Evolutionary conservation across 2,329 filamentous ascomycete species (phyloP).

Genomic region (Setomelanomma holmii): DNA sequence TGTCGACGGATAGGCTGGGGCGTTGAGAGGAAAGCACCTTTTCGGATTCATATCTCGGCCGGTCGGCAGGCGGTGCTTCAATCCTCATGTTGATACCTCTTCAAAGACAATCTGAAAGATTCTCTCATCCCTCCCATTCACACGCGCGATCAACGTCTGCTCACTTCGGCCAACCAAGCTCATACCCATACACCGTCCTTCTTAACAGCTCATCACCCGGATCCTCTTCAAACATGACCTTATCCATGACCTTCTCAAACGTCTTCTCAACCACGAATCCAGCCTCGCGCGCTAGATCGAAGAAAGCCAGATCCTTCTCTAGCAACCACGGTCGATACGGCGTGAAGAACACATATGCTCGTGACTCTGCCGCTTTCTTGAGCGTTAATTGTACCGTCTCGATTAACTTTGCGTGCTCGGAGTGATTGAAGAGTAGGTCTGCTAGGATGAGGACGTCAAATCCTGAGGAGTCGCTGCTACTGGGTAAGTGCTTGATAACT

Average conservation of each 20-base stretch:
- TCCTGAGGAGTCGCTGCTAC: slow-evolving; percentile 41
- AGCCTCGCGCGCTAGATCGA: slow-evolving; percentile 72
- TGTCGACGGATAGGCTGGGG: too few species aligned
- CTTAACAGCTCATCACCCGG: slow-evolving; percentile 80
- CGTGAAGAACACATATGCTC: slow-evolving; percentile 89
- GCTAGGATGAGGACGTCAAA: slow-evolving; percentile 89
- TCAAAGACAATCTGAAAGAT: background rate
- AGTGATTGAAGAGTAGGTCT: slow-evolving; percentile 90
- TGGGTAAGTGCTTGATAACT: slow-evolving; percentile 66
- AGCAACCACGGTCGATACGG: slow-evolving; percentile 91
- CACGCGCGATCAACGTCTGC: background rate
- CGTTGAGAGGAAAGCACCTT: background rate
- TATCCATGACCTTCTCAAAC: slow-evolving; percentile 81
- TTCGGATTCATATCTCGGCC: background rate
- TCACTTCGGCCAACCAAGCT: slow-evolving; percentile 65
- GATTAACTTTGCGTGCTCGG: slow-evolving; percentile 81
- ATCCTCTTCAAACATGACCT: slow-evolving; percentile 88
- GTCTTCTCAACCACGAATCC: slow-evolving; percentile 82
- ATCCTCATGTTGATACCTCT: background rate
- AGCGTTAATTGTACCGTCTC: slow-evolving; percentile 74
- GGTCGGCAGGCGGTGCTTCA: background rate
- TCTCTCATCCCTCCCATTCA: background rate
- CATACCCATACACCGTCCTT: slow-evolving; percentile 82
- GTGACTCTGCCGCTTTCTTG: slow-evolving; percentile 60
- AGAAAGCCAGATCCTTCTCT: slow-evolving; percentile 85